A percentile compares a stretch with the other conserved stretches of the same genome.
phyloP scores from a whole-genome alignment of 371 early-diverging fungal genomes.

The Syncephalastrum contaminatum region DNA sequence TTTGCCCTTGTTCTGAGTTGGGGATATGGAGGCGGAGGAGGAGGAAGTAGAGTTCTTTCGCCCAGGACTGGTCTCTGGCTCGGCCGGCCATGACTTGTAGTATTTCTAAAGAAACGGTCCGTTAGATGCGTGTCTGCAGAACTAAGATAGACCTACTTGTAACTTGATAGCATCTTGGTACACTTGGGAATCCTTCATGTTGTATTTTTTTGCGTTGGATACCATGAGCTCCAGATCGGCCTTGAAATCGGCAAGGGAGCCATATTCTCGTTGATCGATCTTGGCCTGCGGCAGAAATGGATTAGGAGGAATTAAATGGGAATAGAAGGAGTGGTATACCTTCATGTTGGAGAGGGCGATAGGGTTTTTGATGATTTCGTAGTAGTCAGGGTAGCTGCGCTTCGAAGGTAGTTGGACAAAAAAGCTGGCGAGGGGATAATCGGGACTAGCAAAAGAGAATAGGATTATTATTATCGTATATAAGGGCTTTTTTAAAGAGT shows the following conservation, averaged over 20 bases:
- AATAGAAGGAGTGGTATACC: conserved; percentile 16
- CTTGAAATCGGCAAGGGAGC: conserved; percentile 54
- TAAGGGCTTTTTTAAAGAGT: not conserved
- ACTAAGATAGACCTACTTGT: conserved; percentile 36
- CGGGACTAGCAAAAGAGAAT: conserved; percentile 8
- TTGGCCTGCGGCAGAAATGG: conserved; percentile 27
- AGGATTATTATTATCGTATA: too few species aligned
- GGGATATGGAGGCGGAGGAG: not conserved
- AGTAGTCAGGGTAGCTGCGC: conserved; percentile 88
- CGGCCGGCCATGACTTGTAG: conserved; percentile 30
- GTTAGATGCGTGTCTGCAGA: not conserved
- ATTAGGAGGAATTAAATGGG: not conserved
- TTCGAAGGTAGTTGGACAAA: conserved; percentile 79
- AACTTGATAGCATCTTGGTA: conserved; percentile 72
- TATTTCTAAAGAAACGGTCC: conserved; percentile 26
- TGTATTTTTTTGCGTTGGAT: conserved; percentile 78
- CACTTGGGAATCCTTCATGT: conserved; percentile 73
- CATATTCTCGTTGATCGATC: conserved; percentile 51
- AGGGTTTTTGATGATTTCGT: conserved; percentile 80
- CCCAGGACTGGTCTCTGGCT: not conserved
- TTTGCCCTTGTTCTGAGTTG: conserved; percentile 16
- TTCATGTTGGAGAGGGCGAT: conserved; percentile 77
- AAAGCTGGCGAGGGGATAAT: conserved; percentile 58
- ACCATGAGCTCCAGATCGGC: conserved; percentile 75
- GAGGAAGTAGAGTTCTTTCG: conserved; percentile 3